Conservation (phyloP, 371 early-diverging fungal species). For the Chytridium lagenaria region DNA sequence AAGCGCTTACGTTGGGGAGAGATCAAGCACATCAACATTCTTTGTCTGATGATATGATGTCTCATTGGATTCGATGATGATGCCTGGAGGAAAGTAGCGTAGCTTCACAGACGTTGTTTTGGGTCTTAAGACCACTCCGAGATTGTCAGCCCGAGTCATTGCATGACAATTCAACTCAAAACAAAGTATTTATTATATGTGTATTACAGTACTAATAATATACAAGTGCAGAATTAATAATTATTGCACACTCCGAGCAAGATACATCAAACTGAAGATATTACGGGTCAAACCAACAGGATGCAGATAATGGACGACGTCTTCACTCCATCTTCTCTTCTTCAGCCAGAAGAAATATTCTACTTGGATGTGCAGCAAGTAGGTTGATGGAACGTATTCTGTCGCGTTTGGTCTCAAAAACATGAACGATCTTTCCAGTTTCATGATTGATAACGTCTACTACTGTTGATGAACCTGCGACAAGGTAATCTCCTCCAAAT, state of each 20-base stretch:
- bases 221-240: too few species aligned
- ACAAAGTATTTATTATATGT: not conserved
- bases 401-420: slow-evolving; percentile 61
- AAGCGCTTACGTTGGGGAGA: not conserved
- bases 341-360: slow-evolving; percentile 53
- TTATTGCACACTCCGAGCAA: too few species aligned
- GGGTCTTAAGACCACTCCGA: not conserved
- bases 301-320: slow-evolving; percentile 43
- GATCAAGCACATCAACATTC: slow-evolving; percentile 37
- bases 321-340: slow-evolving; percentile 53
- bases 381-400: slow-evolving; percentile 48
- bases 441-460: slow-evolving; percentile 54
- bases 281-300: not conserved
- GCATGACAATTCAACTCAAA: too few species aligned
- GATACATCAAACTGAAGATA: too few species aligned
- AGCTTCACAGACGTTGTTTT: not conserved
- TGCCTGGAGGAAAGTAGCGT: slow-evolving; percentile 22
- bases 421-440: slow-evolving; percentile 60
- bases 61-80: slow-evolving; percentile 40
- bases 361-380: slow-evolving; percentile 27
- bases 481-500: slow-evolving; percentile 50
- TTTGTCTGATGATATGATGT: slow-evolving; percentile 13
- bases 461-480: slow-evolving; percentile 51
- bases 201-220: too few species aligned
- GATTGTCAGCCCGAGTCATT: too few species aligned